Evolutionary conservation across 768 basidiomycete species (phyloP), one percentile per base, ranked within the genome.

Genomic region (Suillus weaverae): DNA sequence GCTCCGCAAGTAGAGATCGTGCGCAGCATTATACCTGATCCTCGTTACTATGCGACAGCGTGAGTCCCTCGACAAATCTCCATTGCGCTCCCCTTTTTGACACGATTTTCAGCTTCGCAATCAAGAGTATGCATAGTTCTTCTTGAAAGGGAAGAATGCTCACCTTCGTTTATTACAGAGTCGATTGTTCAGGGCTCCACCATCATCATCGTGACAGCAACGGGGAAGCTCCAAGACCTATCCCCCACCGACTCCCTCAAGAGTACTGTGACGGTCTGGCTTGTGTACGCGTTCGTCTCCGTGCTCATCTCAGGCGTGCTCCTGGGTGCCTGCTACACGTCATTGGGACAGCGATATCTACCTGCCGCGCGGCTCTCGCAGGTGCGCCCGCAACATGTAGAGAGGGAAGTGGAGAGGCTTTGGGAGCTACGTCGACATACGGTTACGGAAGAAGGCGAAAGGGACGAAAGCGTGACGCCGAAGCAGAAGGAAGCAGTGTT

Each of bases 1-100:
- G 77, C 78, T 8, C 76, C 78, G 1, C 79, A 81, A 72, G 80
- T 81, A n/a, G 80, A 81, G 67, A 80, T 81, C 44, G 70, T 81
- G 36, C 77, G 80, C 6, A 79, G 67, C 64, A 76, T 81, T 62
- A 79, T 81, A 44, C 77, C 80, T 2, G 77, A 81, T 67, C 78
- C 80, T 43, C 71, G 76, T 62, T 80, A 77, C 65, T 81, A 80
- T 62, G 80, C 77, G 5, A 80, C 79, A 9, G 79, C 76, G 74
- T 77, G 62, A 70, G 75, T 65, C 22, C 8, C 26, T 30, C 4
- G 16, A n/a, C 22, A 14, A 60, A 35, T 30, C 8, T 35, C 6
- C 30, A n/a, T 57, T 26, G 9, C 7, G 11, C 11, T 11, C 30
- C 26, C 11, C 44, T 53, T 39, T 63, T 26, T 48, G 11, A 51